phyloP scores from a whole-genome alignment of 768 basidiomycete species.

The Russula emetica region DNA sequence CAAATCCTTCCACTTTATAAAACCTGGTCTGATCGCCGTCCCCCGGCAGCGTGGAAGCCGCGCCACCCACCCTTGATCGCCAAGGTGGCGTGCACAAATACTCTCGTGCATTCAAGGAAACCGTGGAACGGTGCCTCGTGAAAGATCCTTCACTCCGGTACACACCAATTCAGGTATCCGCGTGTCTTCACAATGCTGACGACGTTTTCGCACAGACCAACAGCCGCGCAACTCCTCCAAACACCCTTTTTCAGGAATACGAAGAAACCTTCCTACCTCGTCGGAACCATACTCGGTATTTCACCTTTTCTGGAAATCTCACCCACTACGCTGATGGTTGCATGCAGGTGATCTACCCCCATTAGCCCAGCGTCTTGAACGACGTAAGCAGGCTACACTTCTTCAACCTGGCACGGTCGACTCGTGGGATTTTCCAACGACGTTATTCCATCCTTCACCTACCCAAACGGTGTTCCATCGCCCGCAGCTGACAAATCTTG shows the following conservation, averaged over 20 bases:
- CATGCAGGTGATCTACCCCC: conserved; percentile 63
- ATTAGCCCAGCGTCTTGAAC: conserved; percentile 67
- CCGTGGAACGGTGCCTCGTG: conserved; percentile 74
- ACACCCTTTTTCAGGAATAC: conserved; percentile 74
- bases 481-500: not conserved
- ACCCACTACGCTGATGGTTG: not conserved
- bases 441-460: conserved; percentile 8
- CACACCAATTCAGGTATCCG: conserved; percentile 8
- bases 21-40: conserved; percentile 2
- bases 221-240: conserved; percentile 70
- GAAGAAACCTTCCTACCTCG: conserved; percentile 75
- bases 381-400: conserved; percentile 42
- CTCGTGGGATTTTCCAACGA: conserved; percentile 76
- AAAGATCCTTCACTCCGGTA: conserved; percentile 82
- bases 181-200: not conserved
- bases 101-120: conserved; percentile 75
- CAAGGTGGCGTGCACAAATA: conserved; percentile 69
- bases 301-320: not conserved
- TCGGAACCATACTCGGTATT: conserved; percentile 67
- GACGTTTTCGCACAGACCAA: conserved; percentile 50
- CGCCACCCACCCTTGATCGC: conserved; percentile 71
- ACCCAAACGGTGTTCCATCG: conserved; percentile 12
- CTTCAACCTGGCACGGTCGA: conserved; percentile 52
- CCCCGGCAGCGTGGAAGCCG: conserved; percentile 61
- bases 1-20: not conserved